Conservation (phyloP, 257 asterid species). For the Scutellaria baicalensis region DNA sequence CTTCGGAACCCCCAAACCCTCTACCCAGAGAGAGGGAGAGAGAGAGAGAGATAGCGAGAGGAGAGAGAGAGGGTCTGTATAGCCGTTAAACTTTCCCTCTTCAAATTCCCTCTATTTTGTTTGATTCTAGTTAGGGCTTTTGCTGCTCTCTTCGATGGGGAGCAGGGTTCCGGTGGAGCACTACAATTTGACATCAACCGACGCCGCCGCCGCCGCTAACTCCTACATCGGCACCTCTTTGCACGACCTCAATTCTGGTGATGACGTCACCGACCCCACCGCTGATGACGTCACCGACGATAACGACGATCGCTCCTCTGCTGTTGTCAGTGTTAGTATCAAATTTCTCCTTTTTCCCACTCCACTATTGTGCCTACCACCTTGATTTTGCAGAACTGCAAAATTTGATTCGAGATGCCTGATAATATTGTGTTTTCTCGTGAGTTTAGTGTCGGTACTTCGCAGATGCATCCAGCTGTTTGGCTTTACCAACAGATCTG, state of each 20-base stretch:
- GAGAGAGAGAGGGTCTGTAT: constrained; percentile 18
- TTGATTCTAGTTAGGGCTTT: constrained; percentile 22
- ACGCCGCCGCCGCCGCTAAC: constrained; percentile 47
- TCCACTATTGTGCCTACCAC: neutral
- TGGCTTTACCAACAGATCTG: neutral
- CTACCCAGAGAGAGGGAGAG: neutral
- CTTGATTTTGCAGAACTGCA: neutral
- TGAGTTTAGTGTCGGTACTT: neutral
- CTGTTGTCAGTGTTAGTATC: constrained; percentile 57
- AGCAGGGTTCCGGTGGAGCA: constrained; percentile 77
- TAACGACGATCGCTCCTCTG: constrained; percentile 71
- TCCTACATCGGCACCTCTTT: constrained; percentile 66
- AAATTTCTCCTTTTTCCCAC: neutral
- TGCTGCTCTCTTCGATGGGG: constrained; percentile 43
- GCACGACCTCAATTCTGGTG: constrained; percentile 78
- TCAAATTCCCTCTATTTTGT: constrained; percentile 9
- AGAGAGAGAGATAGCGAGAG: neutral
- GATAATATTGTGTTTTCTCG: neutral
- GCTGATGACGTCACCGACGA: constrained; percentile 54
- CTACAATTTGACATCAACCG: constrained; percentile 57
- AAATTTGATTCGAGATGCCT: neutral
- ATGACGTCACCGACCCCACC: constrained; percentile 46
- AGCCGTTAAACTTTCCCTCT: constrained; percentile 33
- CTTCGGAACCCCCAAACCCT: constrained; percentile 26
- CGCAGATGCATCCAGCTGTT: neutral